These are phyloP conservation scores for Intubia oerlemansii DNA, from an alignment of 2,329 filamentous ascomycete genomes.

Conservation along the genomic window DNA sequence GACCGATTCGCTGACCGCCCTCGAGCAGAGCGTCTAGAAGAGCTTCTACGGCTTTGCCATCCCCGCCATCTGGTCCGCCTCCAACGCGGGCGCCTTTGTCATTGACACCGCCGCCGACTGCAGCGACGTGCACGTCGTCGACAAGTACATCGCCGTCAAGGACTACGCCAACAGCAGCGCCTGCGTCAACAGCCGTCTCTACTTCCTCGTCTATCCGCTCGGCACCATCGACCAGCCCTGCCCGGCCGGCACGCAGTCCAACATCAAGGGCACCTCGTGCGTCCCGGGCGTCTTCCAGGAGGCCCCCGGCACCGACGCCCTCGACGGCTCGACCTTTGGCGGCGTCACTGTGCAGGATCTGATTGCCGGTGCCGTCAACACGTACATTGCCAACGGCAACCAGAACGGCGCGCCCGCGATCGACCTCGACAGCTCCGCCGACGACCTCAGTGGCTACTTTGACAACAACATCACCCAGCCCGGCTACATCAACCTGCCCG, in stretches of 20 bases:
- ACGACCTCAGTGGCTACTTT: conserved; percentile 10
- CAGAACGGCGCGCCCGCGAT: conserved; percentile 11
- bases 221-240: no score
- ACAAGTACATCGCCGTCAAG: not conserved
- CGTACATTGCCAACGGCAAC: conserved; percentile 12
- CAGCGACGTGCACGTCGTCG: not conserved
- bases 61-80: not conserved
- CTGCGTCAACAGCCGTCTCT: not conserved
- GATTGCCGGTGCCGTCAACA: conserved; percentile 11
- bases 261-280: not conserved
- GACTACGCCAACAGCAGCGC: not conserved
- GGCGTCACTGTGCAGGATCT: conserved; percentile 11
- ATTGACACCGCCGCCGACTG: not conserved
- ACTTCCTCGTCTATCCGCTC: not conserved
- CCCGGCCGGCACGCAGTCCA: not conserved
- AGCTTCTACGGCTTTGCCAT: not conserved
- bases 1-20: not conserved
- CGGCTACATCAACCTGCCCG: conserved; percentile 16
- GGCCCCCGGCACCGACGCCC: not conserved
- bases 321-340: conserved; percentile 7
- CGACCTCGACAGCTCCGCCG: conserved; percentile 10
- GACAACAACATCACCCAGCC: conserved; percentile 13
- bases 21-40: not conserved
- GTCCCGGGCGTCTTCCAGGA: not conserved
- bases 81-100: not conserved